Percentiles rank a stretch among this genome's conserved stretches.
phyloP scores from a whole-genome alignment of 2,329 filamentous ascomycete genomes.

The Aaosphaeria pasadenensis region DNA sequence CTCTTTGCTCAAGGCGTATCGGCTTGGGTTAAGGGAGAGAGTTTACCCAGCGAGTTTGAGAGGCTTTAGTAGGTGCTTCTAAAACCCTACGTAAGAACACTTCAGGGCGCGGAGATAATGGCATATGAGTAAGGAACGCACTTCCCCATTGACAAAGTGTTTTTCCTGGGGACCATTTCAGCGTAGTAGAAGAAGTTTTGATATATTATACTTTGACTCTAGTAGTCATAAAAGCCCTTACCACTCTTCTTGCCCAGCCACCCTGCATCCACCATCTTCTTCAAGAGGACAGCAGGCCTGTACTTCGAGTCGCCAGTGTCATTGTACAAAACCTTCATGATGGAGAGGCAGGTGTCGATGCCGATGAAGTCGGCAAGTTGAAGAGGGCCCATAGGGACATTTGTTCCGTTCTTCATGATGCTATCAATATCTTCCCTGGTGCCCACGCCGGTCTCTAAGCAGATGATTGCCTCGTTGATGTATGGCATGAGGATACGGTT shows the following conservation, averaged over 20 bases:
- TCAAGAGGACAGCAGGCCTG: slow-evolving; percentile 78
- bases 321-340: slow-evolving; percentile 90
- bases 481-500: slow-evolving; percentile 99
- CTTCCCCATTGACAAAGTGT: too few species aligned
- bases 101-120: too few species aligned
- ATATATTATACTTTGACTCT: slow-evolving; percentile 2
- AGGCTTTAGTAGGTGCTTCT: not conserved
- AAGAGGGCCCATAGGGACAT: slow-evolving; percentile 96
- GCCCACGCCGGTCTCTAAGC: slow-evolving; percentile 89
- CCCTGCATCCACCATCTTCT: slow-evolving; percentile 96
- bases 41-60: slow-evolving; percentile 8
- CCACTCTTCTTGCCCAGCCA: slow-evolving; percentile 98
- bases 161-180: too few species aligned
- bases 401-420: slow-evolving; percentile 99
- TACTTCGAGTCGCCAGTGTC: slow-evolving; percentile 98
- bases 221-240: slow-evolving; percentile 94
- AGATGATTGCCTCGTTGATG: slow-evolving; percentile 97
- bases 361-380: slow-evolving; percentile 96
- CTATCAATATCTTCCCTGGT: slow-evolving; percentile 87
- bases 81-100: not conserved
- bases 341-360: slow-evolving; percentile 90
- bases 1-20: slow-evolving; percentile 8
- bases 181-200: too few species aligned
- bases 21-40: slow-evolving; percentile 6
- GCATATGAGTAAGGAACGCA: too few species aligned